phyloP scores from a whole-genome alignment of 208 protist species.

The Novymonas esmeraldas region DNA sequence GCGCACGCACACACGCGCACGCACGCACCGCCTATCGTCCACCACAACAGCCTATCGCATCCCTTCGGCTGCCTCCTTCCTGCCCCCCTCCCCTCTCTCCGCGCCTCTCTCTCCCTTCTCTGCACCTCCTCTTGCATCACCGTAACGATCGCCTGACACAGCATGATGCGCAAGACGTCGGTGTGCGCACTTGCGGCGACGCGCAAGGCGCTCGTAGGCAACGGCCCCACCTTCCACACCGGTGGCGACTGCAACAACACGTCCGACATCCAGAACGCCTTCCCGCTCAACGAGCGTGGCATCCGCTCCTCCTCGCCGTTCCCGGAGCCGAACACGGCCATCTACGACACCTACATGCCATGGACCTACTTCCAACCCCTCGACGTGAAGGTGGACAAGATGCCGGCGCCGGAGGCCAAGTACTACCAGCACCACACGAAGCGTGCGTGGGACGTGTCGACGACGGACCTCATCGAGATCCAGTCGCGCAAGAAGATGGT shows the following conservation, averaged over 20 bases:
- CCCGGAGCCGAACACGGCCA: conserved; percentile 89
- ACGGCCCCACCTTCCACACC: conserved; percentile 88
- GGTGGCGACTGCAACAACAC: conserved; percentile 89
- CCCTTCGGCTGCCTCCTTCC: not conserved
- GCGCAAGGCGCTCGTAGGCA: conserved; percentile 77
- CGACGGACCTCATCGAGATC: conserved; percentile 89
- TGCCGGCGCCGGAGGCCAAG: conserved; percentile 85
- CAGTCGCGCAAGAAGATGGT: conserved; percentile 89
- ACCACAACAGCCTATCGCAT: not conserved
- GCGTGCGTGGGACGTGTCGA: conserved; percentile 88
- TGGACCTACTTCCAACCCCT: conserved; percentile 93
- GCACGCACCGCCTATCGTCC: not conserved
- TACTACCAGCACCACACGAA: conserved; percentile 92
- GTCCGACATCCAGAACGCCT: conserved; percentile 80
- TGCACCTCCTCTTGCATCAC: too few relatives aligned
- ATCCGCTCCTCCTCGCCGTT: conserved; percentile 90
- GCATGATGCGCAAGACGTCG: conserved; percentile 83
- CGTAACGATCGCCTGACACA: too few relatives aligned
- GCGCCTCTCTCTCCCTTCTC: not conserved
- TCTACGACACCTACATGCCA: conserved; percentile 88
- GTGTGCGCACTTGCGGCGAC: conserved; percentile 71
- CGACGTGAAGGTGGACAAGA: conserved; percentile 85
- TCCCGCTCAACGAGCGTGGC: conserved; percentile 83
- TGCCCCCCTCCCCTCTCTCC: not conserved
- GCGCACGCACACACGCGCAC: conserved; percentile 7